Conservation (phyloP, 2,329 filamentous ascomycete genomes). For the Pseudogymnoascus sp. region DNA sequence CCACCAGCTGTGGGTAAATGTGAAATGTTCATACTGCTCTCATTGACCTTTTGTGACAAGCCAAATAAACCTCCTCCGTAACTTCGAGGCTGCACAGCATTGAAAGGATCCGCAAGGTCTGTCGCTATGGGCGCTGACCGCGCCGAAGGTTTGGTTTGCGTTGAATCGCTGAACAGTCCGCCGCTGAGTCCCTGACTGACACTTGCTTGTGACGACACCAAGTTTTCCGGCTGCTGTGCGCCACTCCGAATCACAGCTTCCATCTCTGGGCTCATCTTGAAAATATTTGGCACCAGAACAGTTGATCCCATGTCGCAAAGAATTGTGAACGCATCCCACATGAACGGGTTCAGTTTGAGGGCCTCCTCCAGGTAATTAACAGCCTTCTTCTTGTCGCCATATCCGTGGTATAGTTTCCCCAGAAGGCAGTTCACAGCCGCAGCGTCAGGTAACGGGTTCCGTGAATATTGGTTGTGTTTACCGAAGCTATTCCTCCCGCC, state of each 20-base stretch:
- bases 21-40: constrained; percentile 28
- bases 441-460: constrained; percentile 72
- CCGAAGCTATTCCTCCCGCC: constrained; percentile 66
- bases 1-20: constrained; percentile 26
- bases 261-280: constrained; percentile 64
- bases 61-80: constrained; percentile 26
- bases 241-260: constrained; percentile 37
- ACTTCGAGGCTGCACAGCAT: constrained; percentile 21
- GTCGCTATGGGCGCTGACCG: constrained; percentile 20
- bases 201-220: not conserved
- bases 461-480: constrained; percentile 68
- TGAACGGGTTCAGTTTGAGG: constrained; percentile 84
- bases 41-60: constrained; percentile 27
- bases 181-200: constrained; percentile 31
- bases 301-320: constrained; percentile 82
- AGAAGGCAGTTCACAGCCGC: constrained; percentile 76
- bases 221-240: constrained; percentile 10
- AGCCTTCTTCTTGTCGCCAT: constrained; percentile 76
- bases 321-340: constrained; percentile 93
- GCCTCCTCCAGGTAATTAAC: constrained; percentile 81
- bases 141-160: constrained; percentile 20
- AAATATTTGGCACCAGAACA: constrained; percentile 77
- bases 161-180: constrained; percentile 16
- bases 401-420: constrained; percentile 77
- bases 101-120: constrained; percentile 28